Percentiles rank a stretch among this genome's conserved stretches.
These are phyloP conservation scores for Trichoderma reesei DNA, from an alignment of 495 filamentous ascomycete genomes.

Conservation along the genomic window DNA sequence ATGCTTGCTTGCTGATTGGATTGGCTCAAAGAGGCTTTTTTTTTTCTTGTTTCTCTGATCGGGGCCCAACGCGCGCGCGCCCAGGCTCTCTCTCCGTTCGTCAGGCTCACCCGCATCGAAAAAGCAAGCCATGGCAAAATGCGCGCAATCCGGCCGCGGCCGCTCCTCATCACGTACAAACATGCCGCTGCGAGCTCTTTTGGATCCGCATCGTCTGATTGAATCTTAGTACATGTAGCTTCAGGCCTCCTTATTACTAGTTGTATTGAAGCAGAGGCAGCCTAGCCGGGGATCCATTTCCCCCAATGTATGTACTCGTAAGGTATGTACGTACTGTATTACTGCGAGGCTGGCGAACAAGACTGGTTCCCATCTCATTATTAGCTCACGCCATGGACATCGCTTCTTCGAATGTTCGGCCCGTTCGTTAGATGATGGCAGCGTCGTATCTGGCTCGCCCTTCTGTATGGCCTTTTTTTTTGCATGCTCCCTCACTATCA, in stretches of 20 bases:
- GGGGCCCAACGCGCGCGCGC: neutral
- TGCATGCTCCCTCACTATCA: neutral
- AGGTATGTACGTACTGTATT: neutral
- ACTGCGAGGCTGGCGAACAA: neutral
- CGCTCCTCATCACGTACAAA: conserved; percentile 3
- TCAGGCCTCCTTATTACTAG: too few species aligned
- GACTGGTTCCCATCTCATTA: neutral
- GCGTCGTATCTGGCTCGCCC: neutral
- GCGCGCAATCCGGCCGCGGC: conserved; percentile 5
- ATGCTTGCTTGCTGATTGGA: too few species aligned
- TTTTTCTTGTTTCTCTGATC: neutral
- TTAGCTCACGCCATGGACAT: neutral
- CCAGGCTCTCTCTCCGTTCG: neutral
- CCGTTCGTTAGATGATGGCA: neutral
- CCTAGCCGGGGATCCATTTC: neutral
- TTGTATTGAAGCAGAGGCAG: neutral
- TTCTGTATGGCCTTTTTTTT: neutral
- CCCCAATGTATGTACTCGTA: neutral
- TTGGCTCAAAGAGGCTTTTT: too few species aligned
- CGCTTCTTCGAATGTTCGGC: neutral
- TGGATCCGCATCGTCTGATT: neutral
- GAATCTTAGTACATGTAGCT: too few species aligned
- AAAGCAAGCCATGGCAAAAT: neutral
- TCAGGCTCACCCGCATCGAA: neutral
- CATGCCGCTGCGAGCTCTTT: neutral